Evolutionary conservation across 169 alveolate species (phyloP).

Genomic region (Eimeria praecox): DNA sequence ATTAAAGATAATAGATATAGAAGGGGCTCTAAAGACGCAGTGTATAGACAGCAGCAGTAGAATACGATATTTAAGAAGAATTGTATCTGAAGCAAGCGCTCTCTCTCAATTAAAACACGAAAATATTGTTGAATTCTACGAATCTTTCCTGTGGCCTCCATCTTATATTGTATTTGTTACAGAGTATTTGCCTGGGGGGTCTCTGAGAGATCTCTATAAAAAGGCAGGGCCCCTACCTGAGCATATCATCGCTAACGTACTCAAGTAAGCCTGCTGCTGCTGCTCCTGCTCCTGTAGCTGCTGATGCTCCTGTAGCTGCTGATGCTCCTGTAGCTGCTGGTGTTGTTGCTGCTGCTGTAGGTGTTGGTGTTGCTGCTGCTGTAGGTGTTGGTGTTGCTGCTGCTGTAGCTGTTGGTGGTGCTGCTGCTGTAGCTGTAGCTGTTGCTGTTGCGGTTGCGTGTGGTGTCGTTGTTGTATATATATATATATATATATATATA

Average conservation of each 20-base stretch:
- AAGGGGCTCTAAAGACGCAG: constrained; percentile 70
- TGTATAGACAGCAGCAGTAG: constrained; percentile 21
- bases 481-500: too few relatives aligned
- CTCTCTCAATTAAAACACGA: constrained; percentile 38
- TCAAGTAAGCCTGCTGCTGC: constrained; percentile 12
- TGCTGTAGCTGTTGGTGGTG: not conserved
- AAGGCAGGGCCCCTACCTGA: constrained; percentile 86
- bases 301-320: not conserved
- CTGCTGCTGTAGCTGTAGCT: not conserved
- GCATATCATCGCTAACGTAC: constrained; percentile 80
- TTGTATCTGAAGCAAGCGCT: constrained; percentile 14
- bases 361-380: not conserved
- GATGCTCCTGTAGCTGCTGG: not conserved
- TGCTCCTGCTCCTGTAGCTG: constrained; percentile 28
- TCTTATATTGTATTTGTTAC: constrained; percentile 78
- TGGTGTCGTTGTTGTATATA: constrained; percentile 16
- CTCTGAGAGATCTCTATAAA: constrained; percentile 80
- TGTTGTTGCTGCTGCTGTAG: not conserved
- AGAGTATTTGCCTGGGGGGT: constrained; percentile 86
- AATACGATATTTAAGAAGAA: not conserved
- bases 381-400: not conserved
- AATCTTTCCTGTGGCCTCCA: constrained; percentile 76
- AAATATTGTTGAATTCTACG: constrained; percentile 31
- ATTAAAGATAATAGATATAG: constrained; percentile 74
- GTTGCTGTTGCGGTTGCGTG: not conserved